These are phyloP conservation scores for Backusella australiensis DNA, from an alignment of 192 early-diverging fungal species.

Conservation along the genomic window DNA sequence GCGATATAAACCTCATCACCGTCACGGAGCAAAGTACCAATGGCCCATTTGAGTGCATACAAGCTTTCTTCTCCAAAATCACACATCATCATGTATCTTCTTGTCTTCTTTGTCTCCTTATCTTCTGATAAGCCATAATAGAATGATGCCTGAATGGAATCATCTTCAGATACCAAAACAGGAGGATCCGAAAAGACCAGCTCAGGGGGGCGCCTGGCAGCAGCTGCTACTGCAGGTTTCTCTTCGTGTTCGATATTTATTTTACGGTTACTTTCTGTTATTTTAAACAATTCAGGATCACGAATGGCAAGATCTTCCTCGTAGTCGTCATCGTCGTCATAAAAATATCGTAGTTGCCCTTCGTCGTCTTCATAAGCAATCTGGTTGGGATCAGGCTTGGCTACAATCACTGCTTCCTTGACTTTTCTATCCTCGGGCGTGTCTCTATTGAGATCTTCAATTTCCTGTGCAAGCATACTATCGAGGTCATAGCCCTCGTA, in stretches of 20 bases:
- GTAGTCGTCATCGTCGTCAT: slow-evolving; percentile 15
- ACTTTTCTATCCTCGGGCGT: slow-evolving; percentile 26
- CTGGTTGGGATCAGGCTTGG: slow-evolving; percentile 32
- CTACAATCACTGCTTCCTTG: slow-evolving; percentile 27
- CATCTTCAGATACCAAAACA: neutral
- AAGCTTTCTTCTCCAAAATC: slow-evolving; percentile 49
- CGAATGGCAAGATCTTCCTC: slow-evolving; percentile 24
- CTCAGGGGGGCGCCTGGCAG: neutral
- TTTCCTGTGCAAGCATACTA: slow-evolving; percentile 21
- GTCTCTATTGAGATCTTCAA: slow-evolving; percentile 31
- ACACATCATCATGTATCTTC: slow-evolving; percentile 43
- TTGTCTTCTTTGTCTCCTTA: neutral
- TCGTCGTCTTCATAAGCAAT: slow-evolving; percentile 14
- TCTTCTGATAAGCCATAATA: slow-evolving; percentile 10
- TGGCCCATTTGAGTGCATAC: slow-evolving; percentile 50
- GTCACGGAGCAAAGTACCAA: slow-evolving; percentile 46
- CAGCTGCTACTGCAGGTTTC: neutral
- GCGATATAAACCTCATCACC: slow-evolving; percentile 48
- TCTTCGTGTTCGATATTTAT: slow-evolving; percentile 24
- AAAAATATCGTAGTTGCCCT: slow-evolving; percentile 7
- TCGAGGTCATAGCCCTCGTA: slow-evolving; percentile 13
- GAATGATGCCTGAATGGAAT: slow-evolving; percentile 13
- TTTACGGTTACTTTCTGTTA: slow-evolving; percentile 33
- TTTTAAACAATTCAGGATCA: slow-evolving; percentile 30
- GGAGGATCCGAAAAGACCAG: slow-evolving; percentile 11